These are phyloP conservation scores for Chamaecyparis obtusa DNA, from an alignment of 75 land plant species.

Conservation along the genomic window DNA sequence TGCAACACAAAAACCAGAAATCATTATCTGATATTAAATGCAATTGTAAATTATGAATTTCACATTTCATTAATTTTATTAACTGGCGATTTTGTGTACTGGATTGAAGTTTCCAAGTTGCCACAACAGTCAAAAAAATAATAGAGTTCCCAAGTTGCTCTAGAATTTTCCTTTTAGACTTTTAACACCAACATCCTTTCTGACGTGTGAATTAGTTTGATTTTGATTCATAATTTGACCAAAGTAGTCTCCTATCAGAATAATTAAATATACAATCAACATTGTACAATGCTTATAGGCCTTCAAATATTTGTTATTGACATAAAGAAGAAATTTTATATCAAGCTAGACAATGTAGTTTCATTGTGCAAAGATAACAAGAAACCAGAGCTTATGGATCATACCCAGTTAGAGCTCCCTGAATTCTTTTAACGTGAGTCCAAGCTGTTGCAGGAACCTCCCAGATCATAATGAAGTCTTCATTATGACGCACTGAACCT, in stretches of 20 bases:
- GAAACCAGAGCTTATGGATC: conserved; percentile 3
- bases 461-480: conserved; percentile 95
- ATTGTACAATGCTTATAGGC: neutral
- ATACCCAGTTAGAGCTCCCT: conserved; percentile 81
- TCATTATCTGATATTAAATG: neutral
- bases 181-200: neutral
- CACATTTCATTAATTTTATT: neutral
- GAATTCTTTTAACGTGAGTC: conserved; percentile 79
- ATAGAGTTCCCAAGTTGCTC: neutral
- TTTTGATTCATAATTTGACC: neutral
- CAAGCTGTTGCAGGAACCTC: conserved; percentile 89
- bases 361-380: neutral
- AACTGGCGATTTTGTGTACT: neutral
- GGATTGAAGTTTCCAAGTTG: neutral
- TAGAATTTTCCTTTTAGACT: neutral
- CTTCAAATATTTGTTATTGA: neutral
- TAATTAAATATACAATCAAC: neutral
- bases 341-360: neutral
- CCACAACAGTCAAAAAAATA: neutral
- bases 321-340: neutral
- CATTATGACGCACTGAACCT: conserved; percentile 92
- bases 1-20: neutral
- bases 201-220: neutral
- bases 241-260: neutral
- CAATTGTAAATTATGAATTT: neutral